Evolutionary conservation across 208 protist genomes (phyloP), one percentile per base, ranked within the genome.

Genomic region (Leishmania braziliensis): DNA sequence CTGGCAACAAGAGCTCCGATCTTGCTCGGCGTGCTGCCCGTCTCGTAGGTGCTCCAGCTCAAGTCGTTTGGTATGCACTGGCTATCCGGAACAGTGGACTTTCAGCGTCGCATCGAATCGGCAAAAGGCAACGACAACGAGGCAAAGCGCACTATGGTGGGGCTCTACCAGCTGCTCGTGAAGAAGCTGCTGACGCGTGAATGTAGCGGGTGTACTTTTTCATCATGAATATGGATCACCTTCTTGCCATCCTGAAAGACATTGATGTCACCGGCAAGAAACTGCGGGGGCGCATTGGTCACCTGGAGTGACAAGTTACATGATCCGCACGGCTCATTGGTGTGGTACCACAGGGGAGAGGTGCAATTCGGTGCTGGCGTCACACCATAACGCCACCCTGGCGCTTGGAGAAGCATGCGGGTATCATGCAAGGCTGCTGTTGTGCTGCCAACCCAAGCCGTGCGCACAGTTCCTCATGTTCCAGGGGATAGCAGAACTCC

Each of bases 131-230:
- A 50, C 68, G 81, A 80, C 53, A 90, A 95, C 83, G 95, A 99
- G 58, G 86, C 84, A 5, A 86, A 87, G 8, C 91, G 60, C 74
- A 80, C 84, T 3, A 73, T 78, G n/a, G 76, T 84, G n/a, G 16
- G 72, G 14, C 73, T 83, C 93, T 90, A 84, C 48, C 77, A 92
- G 16, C 62, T 94, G 10, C 98, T 99, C 80, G 94, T 95, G 78
- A 76, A 86, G 51, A 39, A 89, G 66, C 86, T 99, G 3, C 65
- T 98, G 26, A 79, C 46, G 6, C 76, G 74, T 29, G 98, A 97
- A 39, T 88, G 91, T 8, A 63, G 73, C 1, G 97, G 97, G 58
- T 99, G 46, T 98, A 99, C 82, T 97, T 99, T 60, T 99, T 99
- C 88, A 99, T 97, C 23, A 85, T 99, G 69, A 99, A 99, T 85